These are phyloP conservation scores for Penicillium steckii DNA, from an alignment of 495 filamentous ascomycete species.

Conservation along the genomic window DNA sequence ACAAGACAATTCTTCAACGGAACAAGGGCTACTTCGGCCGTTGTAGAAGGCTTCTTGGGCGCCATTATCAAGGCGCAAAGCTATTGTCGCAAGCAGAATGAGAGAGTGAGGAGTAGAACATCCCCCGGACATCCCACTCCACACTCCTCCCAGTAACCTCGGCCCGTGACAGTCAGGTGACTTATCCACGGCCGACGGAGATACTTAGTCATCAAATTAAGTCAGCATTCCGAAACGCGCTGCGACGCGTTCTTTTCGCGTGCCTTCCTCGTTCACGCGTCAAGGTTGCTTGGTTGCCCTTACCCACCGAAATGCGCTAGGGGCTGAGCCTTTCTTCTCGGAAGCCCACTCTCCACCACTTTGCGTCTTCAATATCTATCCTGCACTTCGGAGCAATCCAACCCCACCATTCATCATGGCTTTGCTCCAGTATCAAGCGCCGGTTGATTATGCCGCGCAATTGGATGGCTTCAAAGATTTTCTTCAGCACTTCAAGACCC, in stretches of 20 bases:
- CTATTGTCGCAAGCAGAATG: conserved; percentile 7
- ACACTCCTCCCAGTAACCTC: not conserved
- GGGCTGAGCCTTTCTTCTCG: conserved; percentile 1
- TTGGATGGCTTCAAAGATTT: conserved; percentile 88
- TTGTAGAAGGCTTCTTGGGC: conserved; percentile 65
- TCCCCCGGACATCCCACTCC: conserved; percentile 6
- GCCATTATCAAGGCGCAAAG: conserved; percentile 49
- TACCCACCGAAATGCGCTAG: not conserved
- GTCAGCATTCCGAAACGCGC: conserved; percentile 3
- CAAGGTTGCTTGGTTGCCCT: no score
- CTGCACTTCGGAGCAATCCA: conserved; percentile 11
- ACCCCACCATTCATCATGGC: conserved; percentile 58
- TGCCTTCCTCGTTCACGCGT: not conserved
- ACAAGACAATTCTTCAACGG: conserved; percentile 92
- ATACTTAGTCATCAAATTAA: not conserved
- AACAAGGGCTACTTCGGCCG: conserved; percentile 75
- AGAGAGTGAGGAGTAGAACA: conserved; percentile 4
- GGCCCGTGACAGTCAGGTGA: not conserved
- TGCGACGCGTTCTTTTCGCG: not conserved
- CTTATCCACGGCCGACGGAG: not conserved
- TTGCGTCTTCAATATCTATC: conserved; percentile 20
- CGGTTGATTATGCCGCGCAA: conserved; percentile 85
- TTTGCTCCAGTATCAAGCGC: conserved; percentile 68
- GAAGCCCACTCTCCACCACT: conserved; percentile 23
- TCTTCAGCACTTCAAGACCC: conserved; percentile 81